Evolutionary conservation across 345 rosid species (phyloP).

Genomic region (Eucalyptus curtisii): DNA sequence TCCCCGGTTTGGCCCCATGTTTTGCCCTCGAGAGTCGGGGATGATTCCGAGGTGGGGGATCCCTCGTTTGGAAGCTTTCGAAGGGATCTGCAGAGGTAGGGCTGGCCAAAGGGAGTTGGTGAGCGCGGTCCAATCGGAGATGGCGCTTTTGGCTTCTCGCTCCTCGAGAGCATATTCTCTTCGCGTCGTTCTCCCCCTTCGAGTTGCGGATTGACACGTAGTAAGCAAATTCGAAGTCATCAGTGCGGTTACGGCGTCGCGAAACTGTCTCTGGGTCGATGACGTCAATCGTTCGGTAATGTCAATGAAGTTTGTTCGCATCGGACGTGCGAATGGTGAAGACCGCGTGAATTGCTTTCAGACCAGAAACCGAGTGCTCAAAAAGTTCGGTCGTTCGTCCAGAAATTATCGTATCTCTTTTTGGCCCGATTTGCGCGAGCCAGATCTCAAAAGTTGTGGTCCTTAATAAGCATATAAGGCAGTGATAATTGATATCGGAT

Average conservation of each 20-base stretch:
- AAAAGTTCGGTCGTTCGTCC: neutral
- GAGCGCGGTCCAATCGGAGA: neutral
- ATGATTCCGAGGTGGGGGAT: neutral
- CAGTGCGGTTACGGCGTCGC: neutral
- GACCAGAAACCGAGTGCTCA: neutral
- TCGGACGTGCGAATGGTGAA: too few species aligned
- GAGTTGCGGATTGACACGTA: neutral
- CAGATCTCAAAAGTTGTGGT: neutral
- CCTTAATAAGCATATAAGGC: rapidly evolving
- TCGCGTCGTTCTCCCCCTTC: neutral
- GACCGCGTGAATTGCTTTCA: neutral
- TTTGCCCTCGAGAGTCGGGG: too few species aligned
- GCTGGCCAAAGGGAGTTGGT: neutral
- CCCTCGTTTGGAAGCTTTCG: neutral
- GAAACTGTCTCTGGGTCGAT: neutral
- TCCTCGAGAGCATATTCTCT: neutral
- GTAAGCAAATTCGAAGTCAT: neutral
- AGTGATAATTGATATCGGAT: neutral
- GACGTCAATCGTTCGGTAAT: neutral
- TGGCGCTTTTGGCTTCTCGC: neutral
- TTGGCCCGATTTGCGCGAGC: too few species aligned
- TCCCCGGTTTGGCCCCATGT: too few species aligned
- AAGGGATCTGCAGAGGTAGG: neutral
- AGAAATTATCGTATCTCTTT: neutral
- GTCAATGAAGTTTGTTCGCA: neutral